Conservation (phyloP, 169 alveolate genomes). For the Toxoplasma gondii region DNA sequence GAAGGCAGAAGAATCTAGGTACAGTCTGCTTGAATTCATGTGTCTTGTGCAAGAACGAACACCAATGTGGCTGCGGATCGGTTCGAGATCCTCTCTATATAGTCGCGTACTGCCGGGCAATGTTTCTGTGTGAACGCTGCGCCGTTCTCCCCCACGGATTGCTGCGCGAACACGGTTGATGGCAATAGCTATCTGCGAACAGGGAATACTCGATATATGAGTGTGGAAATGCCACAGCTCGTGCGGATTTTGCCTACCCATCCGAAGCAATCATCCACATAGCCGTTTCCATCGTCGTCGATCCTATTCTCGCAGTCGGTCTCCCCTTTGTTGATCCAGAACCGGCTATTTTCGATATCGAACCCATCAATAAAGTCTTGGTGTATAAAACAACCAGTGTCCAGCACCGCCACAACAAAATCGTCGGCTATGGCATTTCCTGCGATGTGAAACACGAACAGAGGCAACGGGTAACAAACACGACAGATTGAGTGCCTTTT, state of each 20-base stretch:
- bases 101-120: no score
- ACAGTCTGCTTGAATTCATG: no score
- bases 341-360: slow-evolving; percentile 68
- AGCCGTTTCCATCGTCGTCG: slow-evolving; percentile 78
- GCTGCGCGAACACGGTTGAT: no score
- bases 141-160: no score
- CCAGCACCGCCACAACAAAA: slow-evolving; percentile 67
- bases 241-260: slow-evolving; percentile 71
- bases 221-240: no score
- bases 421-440: slow-evolving; percentile 29
- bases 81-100: no score
- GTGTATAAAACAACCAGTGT: slow-evolving; percentile 72
- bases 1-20: no score
- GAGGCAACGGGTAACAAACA: neutral
- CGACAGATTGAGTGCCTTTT: neutral
- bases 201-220: no score
- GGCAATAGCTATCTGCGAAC: no score
- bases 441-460: neutral
- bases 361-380: slow-evolving; percentile 73
- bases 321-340: slow-evolving; percentile 78
- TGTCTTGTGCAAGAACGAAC: no score
- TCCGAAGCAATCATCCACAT: slow-evolving; percentile 80
- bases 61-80: no score
- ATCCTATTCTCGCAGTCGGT: slow-evolving; percentile 62
- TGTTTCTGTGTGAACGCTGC: no score